A percentile compares a stretch with the other conserved stretches of the same genome.
Evolutionary conservation across 176 grass and related monocot genomes (phyloP).

Genomic region (Cenchrus fungigraminus): DNA sequence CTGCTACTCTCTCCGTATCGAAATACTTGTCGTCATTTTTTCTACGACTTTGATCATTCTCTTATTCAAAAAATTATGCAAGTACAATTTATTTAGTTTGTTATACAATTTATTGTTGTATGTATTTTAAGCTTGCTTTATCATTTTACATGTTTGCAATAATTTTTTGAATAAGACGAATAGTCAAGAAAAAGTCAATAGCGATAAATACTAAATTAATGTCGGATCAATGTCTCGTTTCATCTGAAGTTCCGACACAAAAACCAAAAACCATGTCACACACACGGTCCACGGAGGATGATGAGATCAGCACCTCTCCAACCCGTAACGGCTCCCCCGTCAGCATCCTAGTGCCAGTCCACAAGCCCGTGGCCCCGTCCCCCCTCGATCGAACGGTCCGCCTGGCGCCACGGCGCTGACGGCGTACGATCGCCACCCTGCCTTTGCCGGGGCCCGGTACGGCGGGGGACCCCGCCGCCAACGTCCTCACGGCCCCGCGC

Average conservation of each 20-base stretch:
- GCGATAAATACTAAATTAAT: background rate
- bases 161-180: no score
- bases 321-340: no score
- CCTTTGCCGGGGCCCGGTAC: no score
- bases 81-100: no score
- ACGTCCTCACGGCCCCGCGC: background rate
- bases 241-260: background rate
- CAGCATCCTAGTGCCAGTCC: no score
- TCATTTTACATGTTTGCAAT: no score
- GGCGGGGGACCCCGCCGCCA: background rate
- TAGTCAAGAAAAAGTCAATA: no score
- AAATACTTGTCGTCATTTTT: no score
- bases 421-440: background rate
- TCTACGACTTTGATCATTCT: no score
- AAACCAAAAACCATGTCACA: background rate
- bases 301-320: background rate
- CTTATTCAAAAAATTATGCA: no score
- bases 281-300: background rate
- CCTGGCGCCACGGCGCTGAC: background rate
- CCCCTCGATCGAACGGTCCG: background rate
- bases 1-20: background rate
- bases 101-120: no score
- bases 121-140: no score
- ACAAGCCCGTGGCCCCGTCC: background rate
- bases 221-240: background rate